Evolutionary conservation across 352 stramenopile genomes (phyloP).

Genomic region (Globisporangium iwayamae): DNA sequence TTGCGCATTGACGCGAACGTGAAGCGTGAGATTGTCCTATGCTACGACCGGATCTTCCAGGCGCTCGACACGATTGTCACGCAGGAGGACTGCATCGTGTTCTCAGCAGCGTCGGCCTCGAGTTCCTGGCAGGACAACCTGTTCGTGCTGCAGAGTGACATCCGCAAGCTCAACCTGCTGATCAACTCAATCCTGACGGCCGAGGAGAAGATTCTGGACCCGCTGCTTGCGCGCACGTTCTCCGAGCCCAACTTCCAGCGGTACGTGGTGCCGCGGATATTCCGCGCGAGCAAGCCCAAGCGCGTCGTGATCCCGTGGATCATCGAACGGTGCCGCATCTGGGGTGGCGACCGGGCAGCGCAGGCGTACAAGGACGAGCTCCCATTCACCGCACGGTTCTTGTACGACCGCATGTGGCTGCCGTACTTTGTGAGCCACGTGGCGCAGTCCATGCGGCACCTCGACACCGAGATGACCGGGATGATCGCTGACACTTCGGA

Average conservation of each 20-base stretch:
- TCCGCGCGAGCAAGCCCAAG: slow-evolving; percentile 61
- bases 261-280: slow-evolving; percentile 75
- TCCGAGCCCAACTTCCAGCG: slow-evolving; percentile 64
- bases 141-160: slow-evolving; percentile 54
- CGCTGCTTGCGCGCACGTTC: slow-evolving; percentile 60
- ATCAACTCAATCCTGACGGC: slow-evolving; percentile 62
- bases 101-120: slow-evolving; percentile 41
- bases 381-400: slow-evolving; percentile 66
- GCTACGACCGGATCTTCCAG: slow-evolving; percentile 64
- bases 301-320: slow-evolving; percentile 79
- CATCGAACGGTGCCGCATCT: slow-evolving; percentile 68
- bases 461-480: slow-evolving; percentile 41
- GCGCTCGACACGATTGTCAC: slow-evolving; percentile 53
- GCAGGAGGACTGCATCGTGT: slow-evolving; percentile 53
- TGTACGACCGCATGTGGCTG: slow-evolving; percentile 79
- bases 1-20: slow-evolving; percentile 55
- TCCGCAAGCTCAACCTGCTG: slow-evolving; percentile 68
- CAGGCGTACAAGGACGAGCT: slow-evolving; percentile 70
- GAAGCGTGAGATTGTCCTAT: slow-evolving; percentile 56
- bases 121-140: slow-evolving; percentile 45
- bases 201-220: slow-evolving; percentile 62
- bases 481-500: slow-evolving; percentile 33
- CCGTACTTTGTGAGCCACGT: slow-evolving; percentile 70
- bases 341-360: slow-evolving; percentile 55
- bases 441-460: slow-evolving; percentile 64